phyloP scores from a whole-genome alignment of 129 eudicot genomes.

The Kitagawia praeruptora region DNA sequence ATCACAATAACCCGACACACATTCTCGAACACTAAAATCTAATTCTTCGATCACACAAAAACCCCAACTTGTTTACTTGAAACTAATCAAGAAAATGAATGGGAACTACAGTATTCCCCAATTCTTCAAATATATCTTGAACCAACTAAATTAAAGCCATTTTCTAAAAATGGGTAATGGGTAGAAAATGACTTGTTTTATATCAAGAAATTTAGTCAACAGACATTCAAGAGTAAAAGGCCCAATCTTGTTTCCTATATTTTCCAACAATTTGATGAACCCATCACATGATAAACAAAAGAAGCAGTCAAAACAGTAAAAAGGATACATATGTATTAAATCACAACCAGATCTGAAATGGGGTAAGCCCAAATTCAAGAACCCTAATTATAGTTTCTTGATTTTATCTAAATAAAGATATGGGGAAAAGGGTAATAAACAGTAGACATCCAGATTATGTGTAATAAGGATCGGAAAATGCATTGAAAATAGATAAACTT shows the following conservation, averaged over 20 bases:
- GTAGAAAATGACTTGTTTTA: background rate
- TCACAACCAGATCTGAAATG: conserved; percentile 9
- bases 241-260: background rate
- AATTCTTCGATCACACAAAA: background rate
- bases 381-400: conserved; percentile 9
- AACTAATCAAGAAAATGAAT: background rate
- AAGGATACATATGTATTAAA: background rate
- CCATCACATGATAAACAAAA: background rate
- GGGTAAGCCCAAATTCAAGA: background rate
- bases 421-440: background rate
- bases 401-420: background rate
- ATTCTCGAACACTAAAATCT: background rate
- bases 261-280: background rate
- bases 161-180: no score
- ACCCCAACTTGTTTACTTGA: background rate
- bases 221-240: background rate
- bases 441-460: background rate
- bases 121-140: background rate
- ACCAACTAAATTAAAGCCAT: background rate
- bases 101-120: background rate
- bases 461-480: conserved; percentile 4
- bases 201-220: background rate
- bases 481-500: background rate
- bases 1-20: background rate
- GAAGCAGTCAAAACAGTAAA: background rate